Evolutionary conservation across 805 yeast species (phyloP).

Genomic region (Barnettozyma californica): DNA sequence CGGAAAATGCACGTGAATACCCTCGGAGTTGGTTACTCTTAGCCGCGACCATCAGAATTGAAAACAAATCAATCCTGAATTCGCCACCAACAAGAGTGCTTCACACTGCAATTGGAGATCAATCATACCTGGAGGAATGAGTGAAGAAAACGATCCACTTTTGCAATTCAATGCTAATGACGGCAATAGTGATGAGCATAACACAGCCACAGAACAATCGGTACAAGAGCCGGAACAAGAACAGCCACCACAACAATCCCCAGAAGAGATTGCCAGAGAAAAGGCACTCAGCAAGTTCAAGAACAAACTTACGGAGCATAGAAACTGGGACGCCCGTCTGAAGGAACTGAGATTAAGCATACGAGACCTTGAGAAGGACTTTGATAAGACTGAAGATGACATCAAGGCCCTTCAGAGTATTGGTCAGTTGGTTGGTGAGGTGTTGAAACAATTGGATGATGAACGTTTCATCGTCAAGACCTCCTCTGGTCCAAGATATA

Average conservation of each 20-base stretch:
- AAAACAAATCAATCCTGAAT: not conserved
- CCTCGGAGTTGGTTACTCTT: not conserved
- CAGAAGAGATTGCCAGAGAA: slow-evolving; percentile 65
- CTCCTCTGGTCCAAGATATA: slow-evolving; percentile 93
- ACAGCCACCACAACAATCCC: slow-evolving; percentile 25
- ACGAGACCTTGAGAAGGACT: slow-evolving; percentile 76
- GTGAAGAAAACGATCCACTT: slow-evolving; percentile 72
- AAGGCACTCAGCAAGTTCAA: slow-evolving; percentile 75
- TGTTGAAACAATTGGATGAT: slow-evolving; percentile 88
- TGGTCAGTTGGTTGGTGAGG: slow-evolving; percentile 97
- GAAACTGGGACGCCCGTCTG: slow-evolving; percentile 89
- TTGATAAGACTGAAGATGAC: slow-evolving; percentile 92
- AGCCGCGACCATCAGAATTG: not conserved
- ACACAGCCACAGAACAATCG: slow-evolving; percentile 17
- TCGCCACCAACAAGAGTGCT: not conserved
- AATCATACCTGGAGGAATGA: slow-evolving; percentile 28
- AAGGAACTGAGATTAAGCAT: slow-evolving; percentile 79
- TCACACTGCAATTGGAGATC: not conserved
- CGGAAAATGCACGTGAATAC: not conserved
- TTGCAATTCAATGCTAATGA: slow-evolving; percentile 41
- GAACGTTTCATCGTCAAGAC: slow-evolving; percentile 96
- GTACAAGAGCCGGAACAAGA: slow-evolving; percentile 13
- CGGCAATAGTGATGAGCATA: slow-evolving; percentile 11
- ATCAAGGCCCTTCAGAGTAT: slow-evolving; percentile 95
- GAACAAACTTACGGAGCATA: slow-evolving; percentile 83